These are phyloP conservation scores for Phytophthora melonis DNA, from an alignment of 352 stramenopile species.

Conservation along the genomic window DNA sequence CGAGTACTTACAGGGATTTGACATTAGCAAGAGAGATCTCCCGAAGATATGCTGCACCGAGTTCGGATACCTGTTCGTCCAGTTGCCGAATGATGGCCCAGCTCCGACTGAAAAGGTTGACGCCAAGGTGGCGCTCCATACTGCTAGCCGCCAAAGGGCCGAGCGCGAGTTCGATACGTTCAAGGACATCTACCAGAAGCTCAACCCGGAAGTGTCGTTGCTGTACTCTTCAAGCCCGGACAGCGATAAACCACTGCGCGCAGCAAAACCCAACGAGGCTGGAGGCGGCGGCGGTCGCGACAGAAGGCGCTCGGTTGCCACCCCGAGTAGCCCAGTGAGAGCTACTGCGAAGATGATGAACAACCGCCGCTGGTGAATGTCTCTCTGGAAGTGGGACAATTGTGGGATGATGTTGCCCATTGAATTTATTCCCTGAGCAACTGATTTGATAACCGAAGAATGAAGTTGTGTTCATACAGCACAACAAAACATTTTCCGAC, in stretches of 20 bases:
- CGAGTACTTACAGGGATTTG: constrained; percentile 27
- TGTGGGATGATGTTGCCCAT: no score
- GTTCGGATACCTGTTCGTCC: constrained; percentile 42
- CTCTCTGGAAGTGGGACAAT: no score
- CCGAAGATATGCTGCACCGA: constrained; percentile 35
- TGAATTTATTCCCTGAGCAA: no score
- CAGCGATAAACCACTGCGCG: constrained; percentile 23
- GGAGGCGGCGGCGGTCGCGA: constrained; percentile 14
- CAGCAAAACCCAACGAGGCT: constrained; percentile 34
- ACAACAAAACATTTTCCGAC: no score
- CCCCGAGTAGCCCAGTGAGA: constrained; percentile 14
- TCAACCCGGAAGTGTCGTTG: constrained; percentile 22
- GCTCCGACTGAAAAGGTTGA: constrained; percentile 12
- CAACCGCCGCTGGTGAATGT: constrained; percentile 1
- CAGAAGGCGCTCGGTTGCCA: constrained; percentile 25
- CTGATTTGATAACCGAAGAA: no score
- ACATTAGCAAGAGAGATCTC: constrained; percentile 25
- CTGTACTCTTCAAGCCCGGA: constrained; percentile 4
- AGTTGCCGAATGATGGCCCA: constrained; percentile 37
- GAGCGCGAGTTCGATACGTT: constrained; percentile 33
- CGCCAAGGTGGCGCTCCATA: constrained; percentile 14
- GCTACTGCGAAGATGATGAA: neutral
- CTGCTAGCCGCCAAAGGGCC: constrained; percentile 18
- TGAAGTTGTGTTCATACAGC: no score
- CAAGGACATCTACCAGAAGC: constrained; percentile 36